phyloP scores from a whole-genome alignment of 306 rosid genomes.

The Cucurbita maxima region DNA sequence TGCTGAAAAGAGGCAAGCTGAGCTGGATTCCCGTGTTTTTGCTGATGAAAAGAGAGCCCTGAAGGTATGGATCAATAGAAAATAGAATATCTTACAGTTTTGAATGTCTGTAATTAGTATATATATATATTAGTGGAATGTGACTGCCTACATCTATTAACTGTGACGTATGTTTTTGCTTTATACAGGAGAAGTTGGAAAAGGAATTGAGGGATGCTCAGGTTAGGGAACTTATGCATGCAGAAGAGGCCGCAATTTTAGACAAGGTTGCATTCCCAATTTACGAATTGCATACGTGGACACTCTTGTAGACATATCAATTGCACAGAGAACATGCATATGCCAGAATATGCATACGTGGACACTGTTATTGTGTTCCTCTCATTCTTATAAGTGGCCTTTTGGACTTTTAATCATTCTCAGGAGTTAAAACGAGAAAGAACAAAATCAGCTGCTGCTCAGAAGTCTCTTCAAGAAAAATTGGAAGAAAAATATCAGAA shows the following conservation, averaged over 20 bases:
- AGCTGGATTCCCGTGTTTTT: slow-evolving; percentile 51
- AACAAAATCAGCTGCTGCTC: slow-evolving; percentile 72
- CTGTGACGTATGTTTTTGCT: slow-evolving; percentile 5
- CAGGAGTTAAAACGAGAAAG: slow-evolving; percentile 84
- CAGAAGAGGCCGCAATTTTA: slow-evolving; percentile 83
- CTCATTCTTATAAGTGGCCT: background rate
- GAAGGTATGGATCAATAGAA: slow-evolving; percentile 30
- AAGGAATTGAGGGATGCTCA: slow-evolving; percentile 80
- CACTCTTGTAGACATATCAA: background rate
- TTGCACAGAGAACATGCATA: background rate
- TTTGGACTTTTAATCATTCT: background rate
- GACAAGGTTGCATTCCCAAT: slow-evolving; percentile 43
- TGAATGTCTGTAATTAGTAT: background rate
- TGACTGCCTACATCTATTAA: background rate
- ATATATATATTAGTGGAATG: background rate
- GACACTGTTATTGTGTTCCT: background rate
- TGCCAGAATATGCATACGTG: no score
- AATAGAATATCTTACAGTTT: background rate
- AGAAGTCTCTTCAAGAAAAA: slow-evolving; percentile 68
- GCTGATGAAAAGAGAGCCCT: slow-evolving; percentile 57
- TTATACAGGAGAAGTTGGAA: slow-evolving; percentile 58
- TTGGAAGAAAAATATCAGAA: slow-evolving; percentile 62
- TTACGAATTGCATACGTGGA: background rate
- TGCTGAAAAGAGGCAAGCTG: slow-evolving; percentile 80
- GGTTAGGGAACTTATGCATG: slow-evolving; percentile 74